Base-by-base conservation (phyloP, 345 rosid species). In the Cardamine resedifolia region DNA sequence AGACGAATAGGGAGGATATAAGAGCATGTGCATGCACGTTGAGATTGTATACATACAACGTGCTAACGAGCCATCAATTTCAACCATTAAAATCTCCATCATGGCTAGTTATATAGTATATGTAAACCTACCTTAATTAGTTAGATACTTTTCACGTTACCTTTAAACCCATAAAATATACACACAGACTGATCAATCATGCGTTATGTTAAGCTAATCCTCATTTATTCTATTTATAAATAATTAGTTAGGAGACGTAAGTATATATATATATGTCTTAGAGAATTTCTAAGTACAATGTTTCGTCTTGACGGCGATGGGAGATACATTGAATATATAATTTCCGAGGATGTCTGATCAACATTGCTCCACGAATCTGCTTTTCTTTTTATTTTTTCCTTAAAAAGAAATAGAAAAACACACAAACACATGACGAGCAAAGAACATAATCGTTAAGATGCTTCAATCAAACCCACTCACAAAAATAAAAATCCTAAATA, bases 21-120 rank as follows among this genome's bases (percentile, higher is more conserved):
- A 53, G 57, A 68, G 55, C 79, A 75, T 75, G 79, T 75, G 74
- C 74, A 69, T 68, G 70, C 74, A 69, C 74, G 74, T 75, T 75
- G 36, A 52, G 70, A 34, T 52, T 31, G 53, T 51, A 75, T 51
- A 51, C 69, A 75, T 31, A 60, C 74, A 62, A 75, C 64, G 64
- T 75, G 69, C 74, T 75, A 52, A 68, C 50, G 30, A 63, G 65
- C 74, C 16, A 75, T 75, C 70, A 19, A 61, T 69, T 19, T 75
- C 64, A 57, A 68, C 74, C 70, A 69, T 44, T 75, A 18, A 75
- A 61, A 64, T 62, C 53, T 61, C 33, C 61, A 75, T 75, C 70
- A 68, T 68, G 58, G 41, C 73, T 67, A 65, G 1, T 21, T 27
- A 23, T n/a, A n/a, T n/a, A n/a, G n/a, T 73, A 34, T 33, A 33